Evolutionary conservation across 2,329 filamentous ascomycete genomes (phyloP), one percentile per base, ranked within the genome.

Genomic region (Myriangium duriaei): DNA sequence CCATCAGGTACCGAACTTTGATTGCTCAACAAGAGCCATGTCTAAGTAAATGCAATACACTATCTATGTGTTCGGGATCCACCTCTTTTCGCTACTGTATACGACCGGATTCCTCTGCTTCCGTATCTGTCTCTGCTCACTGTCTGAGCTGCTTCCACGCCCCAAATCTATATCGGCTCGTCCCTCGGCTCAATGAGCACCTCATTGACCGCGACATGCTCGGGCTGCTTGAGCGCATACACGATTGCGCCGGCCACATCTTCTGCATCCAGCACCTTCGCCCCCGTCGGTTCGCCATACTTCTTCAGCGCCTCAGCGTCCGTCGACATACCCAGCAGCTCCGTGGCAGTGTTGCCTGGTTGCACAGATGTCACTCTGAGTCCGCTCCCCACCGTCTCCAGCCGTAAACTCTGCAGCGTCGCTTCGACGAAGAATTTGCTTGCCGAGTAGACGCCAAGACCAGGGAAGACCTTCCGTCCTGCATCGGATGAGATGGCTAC

Each of bases 401-500:
- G 60, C 6, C 82, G 74, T 47, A 88, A 59, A 19, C 68, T 68
- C 57, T 87, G 81, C n/a, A 88, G 66, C 0, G 81, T 81, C 1
- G 80, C 81, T 56, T 88, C 82, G 39, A 88, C 80, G 53, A 88
- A 88, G 69, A 87, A 85, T 56, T 88, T 88, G 58, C 74, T 80
- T 16, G 79, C 82, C 0, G 79, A 84, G 66, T 88, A 88, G 24
- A 88, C 81, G 37, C 82, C 82, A 10, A 87, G 62, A 0, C 82
- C 82, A 0, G 82, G 80, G 62, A 87, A 87, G 5, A 85, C 79
- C 56, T 86, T 86, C 40, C 82, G 75, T 0, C 81, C 82, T 1
- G 82, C 82, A 46, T 87, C 82, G 0, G 81, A 87, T 0, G 82
- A 86, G 49, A 88, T 85, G 49, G 81, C 79, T 4, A 88, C 79